A percentile compares a stretch with the other conserved stretches of the same genome.
Evolutionary conservation across 495 filamentous ascomycete species (phyloP).

Genomic region (Penicillium tannophilum): DNA sequence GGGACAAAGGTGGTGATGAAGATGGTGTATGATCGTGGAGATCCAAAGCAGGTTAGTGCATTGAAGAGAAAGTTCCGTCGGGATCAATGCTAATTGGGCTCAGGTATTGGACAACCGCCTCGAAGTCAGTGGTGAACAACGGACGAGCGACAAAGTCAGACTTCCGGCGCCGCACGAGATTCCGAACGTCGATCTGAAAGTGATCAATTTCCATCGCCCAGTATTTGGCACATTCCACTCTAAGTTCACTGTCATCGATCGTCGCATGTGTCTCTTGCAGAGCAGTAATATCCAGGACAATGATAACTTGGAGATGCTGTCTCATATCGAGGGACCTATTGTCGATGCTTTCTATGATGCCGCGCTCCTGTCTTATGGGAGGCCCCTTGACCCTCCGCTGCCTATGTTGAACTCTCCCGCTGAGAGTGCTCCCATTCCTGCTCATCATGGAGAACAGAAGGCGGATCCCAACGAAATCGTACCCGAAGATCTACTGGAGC

Average conservation of each 20-base stretch:
- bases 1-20: constrained; percentile 65
- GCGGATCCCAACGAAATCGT: constrained; percentile 16
- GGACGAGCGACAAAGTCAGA: constrained; percentile 54
- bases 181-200: constrained; percentile 69
- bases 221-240: constrained; percentile 75
- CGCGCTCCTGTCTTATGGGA: constrained; percentile 71
- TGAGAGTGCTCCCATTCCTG: constrained; percentile 32
- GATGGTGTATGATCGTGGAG: constrained; percentile 74
- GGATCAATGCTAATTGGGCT: constrained; percentile 6
- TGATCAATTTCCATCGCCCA: constrained; percentile 74
- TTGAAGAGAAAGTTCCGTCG: background rate
- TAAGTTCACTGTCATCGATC: constrained; percentile 77
- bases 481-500: constrained; percentile 50
- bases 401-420: constrained; percentile 59
- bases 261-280: constrained; percentile 64
- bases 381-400: constrained; percentile 60
- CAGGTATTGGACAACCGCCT: constrained; percentile 63
- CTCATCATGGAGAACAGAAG: constrained; percentile 10
- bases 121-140: constrained; percentile 57
- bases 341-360: constrained; percentile 76
- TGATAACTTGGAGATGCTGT: constrained; percentile 79
- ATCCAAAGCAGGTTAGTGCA: constrained; percentile 53
- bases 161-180: constrained; percentile 65
- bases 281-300: constrained; percentile 83
- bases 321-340: constrained; percentile 74